phyloP scores from a whole-genome alignment of 768 basidiomycete genomes.

The Lactarius hengduanensis region DNA sequence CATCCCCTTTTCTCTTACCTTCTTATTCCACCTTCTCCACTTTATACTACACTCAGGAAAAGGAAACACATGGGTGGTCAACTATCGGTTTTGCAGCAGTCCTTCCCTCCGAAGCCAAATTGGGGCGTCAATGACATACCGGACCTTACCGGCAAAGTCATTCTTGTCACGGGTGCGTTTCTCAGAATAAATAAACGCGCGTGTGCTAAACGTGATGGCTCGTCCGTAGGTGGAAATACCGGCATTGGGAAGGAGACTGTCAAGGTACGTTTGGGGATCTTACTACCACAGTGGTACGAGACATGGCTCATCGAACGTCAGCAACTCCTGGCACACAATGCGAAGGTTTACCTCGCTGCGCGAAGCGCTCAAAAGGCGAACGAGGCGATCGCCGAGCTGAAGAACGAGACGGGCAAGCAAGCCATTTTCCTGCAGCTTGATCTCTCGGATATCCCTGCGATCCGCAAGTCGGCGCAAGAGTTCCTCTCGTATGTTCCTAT shows the following conservation, averaged over 20 bases:
- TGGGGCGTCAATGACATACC: constrained; percentile 41
- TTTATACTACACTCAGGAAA: no score
- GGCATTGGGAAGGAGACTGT: constrained; percentile 61
- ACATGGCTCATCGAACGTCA: constrained; percentile 30
- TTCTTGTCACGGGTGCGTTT: neutral
- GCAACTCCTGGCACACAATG: constrained; percentile 57
- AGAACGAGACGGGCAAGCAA: constrained; percentile 43
- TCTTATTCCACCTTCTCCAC: neutral
- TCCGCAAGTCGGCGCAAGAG: constrained; percentile 42
- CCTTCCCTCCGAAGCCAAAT: constrained; percentile 44
- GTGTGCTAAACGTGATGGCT: constrained; percentile 18
- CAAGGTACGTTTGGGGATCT: constrained; percentile 38
- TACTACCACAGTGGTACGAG: no score
- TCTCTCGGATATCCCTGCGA: constrained; percentile 39
- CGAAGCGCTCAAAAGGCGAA: constrained; percentile 47
- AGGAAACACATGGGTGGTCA: constrained; percentile 1
- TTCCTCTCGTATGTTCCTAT: constrained; percentile 36
- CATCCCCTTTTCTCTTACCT: no score
- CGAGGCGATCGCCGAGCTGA: constrained; percentile 52
- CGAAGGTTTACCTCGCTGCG: constrained; percentile 62
- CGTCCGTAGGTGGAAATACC: constrained; percentile 37
- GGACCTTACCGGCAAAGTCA: neutral
- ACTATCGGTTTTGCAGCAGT: constrained; percentile 25
- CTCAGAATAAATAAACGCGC: constrained; percentile 48
- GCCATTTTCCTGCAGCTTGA: constrained; percentile 48